phyloP scores from a whole-genome alignment of 257 asterid genomes.

The Solanum chiquidenum region DNA sequence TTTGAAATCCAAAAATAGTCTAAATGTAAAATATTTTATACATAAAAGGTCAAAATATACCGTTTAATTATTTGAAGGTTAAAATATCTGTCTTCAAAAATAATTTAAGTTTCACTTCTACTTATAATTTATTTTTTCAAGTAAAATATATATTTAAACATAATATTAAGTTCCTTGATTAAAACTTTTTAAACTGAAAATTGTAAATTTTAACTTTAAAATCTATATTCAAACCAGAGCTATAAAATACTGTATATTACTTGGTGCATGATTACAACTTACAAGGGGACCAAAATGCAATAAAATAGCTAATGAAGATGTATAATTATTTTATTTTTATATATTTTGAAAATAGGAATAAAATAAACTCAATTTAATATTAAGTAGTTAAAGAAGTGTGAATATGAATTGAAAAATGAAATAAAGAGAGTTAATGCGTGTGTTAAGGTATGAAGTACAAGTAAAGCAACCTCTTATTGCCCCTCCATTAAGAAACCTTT shows the following conservation, averaged over 20 bases:
- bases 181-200: no score
- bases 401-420: background rate
- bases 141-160: accelerated
- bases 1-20: background rate
- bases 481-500: conserved; percentile 53
- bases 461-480: conserved; percentile 47
- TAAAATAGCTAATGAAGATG: background rate
- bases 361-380: background rate
- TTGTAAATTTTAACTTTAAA: no score
- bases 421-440: background rate
- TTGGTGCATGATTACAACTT: background rate
- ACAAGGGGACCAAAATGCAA: background rate
- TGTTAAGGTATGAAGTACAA: conserved; percentile 33
- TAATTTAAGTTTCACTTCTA: accelerated
- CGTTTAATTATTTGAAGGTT: no score
- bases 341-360: background rate
- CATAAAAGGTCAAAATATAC: background rate
- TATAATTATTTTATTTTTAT: background rate
- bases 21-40: background rate
- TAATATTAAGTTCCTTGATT: no score
- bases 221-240: no score
- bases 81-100: no score
- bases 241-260: background rate
- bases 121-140: background rate
- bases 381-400: background rate